Conservation (phyloP, 108 stramenopile genomes). For the Parmales sp. region DNA sequence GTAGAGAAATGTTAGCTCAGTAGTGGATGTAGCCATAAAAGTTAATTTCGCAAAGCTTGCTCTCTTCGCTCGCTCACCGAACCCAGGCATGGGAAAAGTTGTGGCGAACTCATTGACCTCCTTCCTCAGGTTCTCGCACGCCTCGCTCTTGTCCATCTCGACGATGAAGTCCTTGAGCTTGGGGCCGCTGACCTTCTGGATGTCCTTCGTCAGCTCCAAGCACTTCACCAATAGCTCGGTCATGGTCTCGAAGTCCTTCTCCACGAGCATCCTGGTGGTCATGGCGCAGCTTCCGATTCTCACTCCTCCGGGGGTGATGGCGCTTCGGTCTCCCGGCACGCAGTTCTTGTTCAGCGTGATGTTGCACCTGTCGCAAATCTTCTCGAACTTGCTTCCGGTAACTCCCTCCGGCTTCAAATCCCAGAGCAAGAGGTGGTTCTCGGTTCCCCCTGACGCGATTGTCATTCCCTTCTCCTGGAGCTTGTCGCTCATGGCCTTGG, state of each 20-base stretch:
- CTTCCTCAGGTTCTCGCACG: slow-evolving; percentile 52
- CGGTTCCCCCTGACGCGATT: slow-evolving; percentile 96
- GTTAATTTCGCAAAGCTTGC: too few species aligned
- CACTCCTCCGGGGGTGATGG: slow-evolving; percentile 97
- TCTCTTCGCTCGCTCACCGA: too few species aligned
- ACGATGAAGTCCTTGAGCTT: slow-evolving; percentile 84
- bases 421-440: slow-evolving; percentile 98
- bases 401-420: slow-evolving; percentile 87
- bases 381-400: slow-evolving; percentile 97
- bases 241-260: slow-evolving; percentile 91
- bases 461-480: slow-evolving; percentile 79
- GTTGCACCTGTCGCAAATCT: slow-evolving; percentile 89
- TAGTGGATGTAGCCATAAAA: too few species aligned
- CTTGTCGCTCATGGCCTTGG: slow-evolving; percentile 71
- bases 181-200: slow-evolving; percentile 78
- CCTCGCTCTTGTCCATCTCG: slow-evolving; percentile 57
- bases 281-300: slow-evolving; percentile 91
- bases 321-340: slow-evolving; percentile 92
- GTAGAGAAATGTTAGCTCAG: too few species aligned
- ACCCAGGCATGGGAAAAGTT: slow-evolving; percentile 96
- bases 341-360: slow-evolving; percentile 99
- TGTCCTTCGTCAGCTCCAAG: slow-evolving; percentile 62
- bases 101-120: slow-evolving; percentile 84
- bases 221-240: slow-evolving; percentile 86
- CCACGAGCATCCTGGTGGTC: slow-evolving; percentile 79